Percentiles rank a stretch among this genome's conserved stretches.
These are phyloP conservation scores for Psidium guajava DNA, from an alignment of 345 rosid species.

Conservation along the genomic window DNA sequence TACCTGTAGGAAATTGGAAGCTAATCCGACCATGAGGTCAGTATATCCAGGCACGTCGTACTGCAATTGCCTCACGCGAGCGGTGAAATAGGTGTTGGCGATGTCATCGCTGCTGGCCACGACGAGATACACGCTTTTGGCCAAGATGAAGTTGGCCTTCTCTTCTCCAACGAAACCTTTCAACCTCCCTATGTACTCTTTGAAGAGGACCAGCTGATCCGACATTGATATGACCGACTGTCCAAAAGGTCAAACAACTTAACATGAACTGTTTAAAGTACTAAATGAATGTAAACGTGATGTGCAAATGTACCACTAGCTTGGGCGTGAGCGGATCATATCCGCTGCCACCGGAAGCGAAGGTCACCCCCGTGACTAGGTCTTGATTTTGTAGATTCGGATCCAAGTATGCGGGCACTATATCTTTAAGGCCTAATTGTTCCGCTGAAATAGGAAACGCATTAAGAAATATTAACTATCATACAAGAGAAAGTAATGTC, in stretches of 20 bases:
- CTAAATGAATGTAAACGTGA: background rate
- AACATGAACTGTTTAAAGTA: background rate
- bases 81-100: slow-evolving; percentile 35
- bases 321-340: slow-evolving; percentile 56
- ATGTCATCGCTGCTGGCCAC: slow-evolving; percentile 55
- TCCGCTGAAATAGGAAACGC: slow-evolving; percentile 25
- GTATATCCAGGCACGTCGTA: slow-evolving; percentile 32
- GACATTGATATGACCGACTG: slow-evolving; percentile 35
- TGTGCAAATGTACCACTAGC: slow-evolving; percentile 22
- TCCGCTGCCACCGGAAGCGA: slow-evolving; percentile 77
- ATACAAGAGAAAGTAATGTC: background rate
- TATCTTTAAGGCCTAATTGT: slow-evolving; percentile 48
- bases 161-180: slow-evolving; percentile 36
- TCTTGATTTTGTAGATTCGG: slow-evolving; percentile 33
- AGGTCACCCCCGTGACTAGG: slow-evolving; percentile 63
- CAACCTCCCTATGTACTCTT: slow-evolving; percentile 36
- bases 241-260: background rate
- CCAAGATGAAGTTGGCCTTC: slow-evolving; percentile 22
- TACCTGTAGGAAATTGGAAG: slow-evolving; percentile 38
- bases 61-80: slow-evolving; percentile 20
- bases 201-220: slow-evolving; percentile 30
- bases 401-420: slow-evolving; percentile 57
- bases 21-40: slow-evolving; percentile 27
- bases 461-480: background rate
- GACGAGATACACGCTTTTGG: slow-evolving; percentile 24